Conservation (phyloP, 2,329 filamentous ascomycete genomes). For the Emergomyces pasteurianus region DNA sequence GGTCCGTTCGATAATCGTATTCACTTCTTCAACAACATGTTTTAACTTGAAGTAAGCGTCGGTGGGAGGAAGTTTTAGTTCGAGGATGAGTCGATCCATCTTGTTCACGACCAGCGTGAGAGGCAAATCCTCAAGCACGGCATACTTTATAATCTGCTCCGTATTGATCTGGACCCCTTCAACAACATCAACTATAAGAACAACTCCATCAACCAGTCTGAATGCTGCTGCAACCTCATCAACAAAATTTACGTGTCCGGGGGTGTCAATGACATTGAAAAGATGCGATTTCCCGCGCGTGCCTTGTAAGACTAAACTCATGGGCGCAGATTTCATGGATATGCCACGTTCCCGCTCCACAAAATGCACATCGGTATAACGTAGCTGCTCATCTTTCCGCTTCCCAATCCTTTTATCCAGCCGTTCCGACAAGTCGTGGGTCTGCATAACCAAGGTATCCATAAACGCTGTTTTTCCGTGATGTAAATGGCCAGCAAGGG, state of each 20-base stretch:
- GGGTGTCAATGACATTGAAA: slow-evolving; percentile 89
- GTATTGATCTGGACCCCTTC: slow-evolving; percentile 99
- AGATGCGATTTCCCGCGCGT: slow-evolving; percentile 91
- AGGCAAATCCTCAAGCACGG: slow-evolving; percentile 77
- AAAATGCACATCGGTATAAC: slow-evolving; percentile 88
- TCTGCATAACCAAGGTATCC: slow-evolving; percentile 96
- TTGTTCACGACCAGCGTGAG: slow-evolving; percentile 92
- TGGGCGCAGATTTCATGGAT: slow-evolving; percentile 85
- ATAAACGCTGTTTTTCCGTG: slow-evolving; percentile 97
- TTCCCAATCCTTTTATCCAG: slow-evolving; percentile 71
- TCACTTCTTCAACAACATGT: slow-evolving; percentile 97
- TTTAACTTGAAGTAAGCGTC: slow-evolving; percentile 99
- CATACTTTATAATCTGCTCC: slow-evolving; percentile 94
- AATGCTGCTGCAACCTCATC: slow-evolving; percentile 88
- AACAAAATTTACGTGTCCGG: slow-evolving; percentile 95
- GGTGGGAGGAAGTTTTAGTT: slow-evolving; percentile 83
- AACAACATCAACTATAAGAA: slow-evolving; percentile 87
- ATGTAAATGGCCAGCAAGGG: slow-evolving; percentile 82
- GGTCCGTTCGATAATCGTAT: slow-evolving; percentile 83
- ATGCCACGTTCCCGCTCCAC: slow-evolving; percentile 81
- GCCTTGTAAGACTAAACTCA: slow-evolving; percentile 81
- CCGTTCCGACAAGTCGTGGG: slow-evolving; percentile 71
- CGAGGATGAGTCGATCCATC: slow-evolving; percentile 87
- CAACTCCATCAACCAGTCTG: slow-evolving; percentile 80
- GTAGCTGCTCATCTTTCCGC: slow-evolving; percentile 74